These are phyloP conservation scores for Colletotrichum viniferum DNA, from an alignment of 2,329 filamentous ascomycete genomes.

Conservation along the genomic window DNA sequence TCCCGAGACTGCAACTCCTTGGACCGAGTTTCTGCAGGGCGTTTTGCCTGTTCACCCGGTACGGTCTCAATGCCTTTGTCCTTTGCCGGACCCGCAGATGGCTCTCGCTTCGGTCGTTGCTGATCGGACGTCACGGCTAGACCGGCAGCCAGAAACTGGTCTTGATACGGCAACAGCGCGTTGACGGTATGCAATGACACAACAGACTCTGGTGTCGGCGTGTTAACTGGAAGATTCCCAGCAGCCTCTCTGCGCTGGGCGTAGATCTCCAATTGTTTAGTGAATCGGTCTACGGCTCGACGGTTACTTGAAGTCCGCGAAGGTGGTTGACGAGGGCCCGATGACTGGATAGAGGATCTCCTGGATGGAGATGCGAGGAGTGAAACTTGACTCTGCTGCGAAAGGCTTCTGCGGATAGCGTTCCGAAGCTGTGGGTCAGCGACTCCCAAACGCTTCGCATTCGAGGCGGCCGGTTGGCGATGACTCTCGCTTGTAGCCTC, in stretches of 20 bases:
- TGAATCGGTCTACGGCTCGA: constrained; percentile 40
- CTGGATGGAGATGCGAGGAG: constrained; percentile 11
- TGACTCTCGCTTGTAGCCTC: background rate
- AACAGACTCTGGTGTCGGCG: constrained; percentile 46
- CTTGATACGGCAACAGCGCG: constrained; percentile 56
- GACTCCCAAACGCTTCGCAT: constrained; percentile 16
- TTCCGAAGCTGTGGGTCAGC: constrained; percentile 21
- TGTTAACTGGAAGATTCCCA: constrained; percentile 41
- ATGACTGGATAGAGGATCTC: background rate
- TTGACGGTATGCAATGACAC: constrained; percentile 54
- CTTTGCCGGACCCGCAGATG: background rate
- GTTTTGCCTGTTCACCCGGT: background rate
- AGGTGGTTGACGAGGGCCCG: background rate
- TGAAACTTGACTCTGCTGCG: constrained; percentile 22
- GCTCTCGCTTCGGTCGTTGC: constrained; percentile 32
- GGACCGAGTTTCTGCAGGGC: constrained; percentile 1
- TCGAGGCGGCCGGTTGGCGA: background rate
- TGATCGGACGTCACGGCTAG: constrained; percentile 61
- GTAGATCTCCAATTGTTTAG: constrained; percentile 19
- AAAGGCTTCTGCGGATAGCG: constrained; percentile 20
- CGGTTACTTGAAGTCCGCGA: constrained; percentile 50
- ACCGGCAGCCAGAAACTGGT: constrained; percentile 57
- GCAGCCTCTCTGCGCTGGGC: constrained; percentile 37
- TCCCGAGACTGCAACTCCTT: background rate
- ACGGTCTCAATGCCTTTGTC: background rate